Conservation (phyloP, 106 monocot genomes). For the Dactylorhiza incarnata region DNA sequence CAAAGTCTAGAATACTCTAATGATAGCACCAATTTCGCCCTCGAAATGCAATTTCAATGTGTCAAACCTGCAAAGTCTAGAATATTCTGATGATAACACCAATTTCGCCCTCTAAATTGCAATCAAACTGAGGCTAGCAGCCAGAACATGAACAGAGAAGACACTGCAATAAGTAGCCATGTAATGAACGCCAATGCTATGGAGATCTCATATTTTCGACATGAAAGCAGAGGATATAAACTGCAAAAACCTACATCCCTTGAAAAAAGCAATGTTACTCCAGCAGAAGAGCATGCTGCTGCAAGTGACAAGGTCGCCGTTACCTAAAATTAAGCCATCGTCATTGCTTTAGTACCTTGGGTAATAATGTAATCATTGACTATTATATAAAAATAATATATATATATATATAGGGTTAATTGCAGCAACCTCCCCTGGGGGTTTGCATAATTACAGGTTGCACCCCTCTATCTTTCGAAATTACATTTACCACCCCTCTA, state of each 20-base stretch:
- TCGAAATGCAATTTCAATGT: too few relatives aligned
- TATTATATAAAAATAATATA: background rate
- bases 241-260: conserved; percentile 18
- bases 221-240: conserved; percentile 11
- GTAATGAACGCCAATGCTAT: conserved; percentile 16
- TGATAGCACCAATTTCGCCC: too few relatives aligned
- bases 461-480: too few relatives aligned
- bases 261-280: conserved; percentile 21
- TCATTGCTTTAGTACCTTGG: background rate
- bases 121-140: conserved; percentile 16
- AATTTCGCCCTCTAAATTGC: too few relatives aligned
- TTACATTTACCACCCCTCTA: too few relatives aligned
- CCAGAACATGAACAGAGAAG: conserved; percentile 25
- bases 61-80: too few relatives aligned
- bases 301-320: conserved; percentile 21
- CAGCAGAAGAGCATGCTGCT: conserved; percentile 25
- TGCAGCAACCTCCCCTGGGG: too few relatives aligned
- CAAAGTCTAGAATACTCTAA: too few relatives aligned
- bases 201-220: conserved; percentile 17
- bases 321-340: conserved; percentile 13
- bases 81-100: too few relatives aligned
- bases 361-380: background rate
- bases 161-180: conserved; percentile 22
- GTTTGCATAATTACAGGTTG: too few relatives aligned
- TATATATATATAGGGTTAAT: background rate